A percentile compares a stretch with the other conserved stretches of the same genome.
phyloP scores from a whole-genome alignment of 1,284 basidiomycete genomes.

The Tremellales sp. region DNA sequence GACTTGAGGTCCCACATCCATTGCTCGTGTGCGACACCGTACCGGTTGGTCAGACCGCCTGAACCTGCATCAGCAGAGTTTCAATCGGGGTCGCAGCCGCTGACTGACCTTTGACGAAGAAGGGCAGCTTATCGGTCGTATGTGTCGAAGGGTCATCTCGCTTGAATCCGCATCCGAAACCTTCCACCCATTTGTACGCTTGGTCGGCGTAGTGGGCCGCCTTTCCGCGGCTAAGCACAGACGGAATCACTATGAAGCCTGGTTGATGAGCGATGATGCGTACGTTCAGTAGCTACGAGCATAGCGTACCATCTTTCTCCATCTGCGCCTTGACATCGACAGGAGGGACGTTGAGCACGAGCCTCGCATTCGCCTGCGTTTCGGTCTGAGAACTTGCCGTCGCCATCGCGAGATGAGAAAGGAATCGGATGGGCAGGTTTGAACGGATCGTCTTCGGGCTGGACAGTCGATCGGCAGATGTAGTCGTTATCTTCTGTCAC shows the following conservation, averaged over 20 bases:
- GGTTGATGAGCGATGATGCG: not conserved
- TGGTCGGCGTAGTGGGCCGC: not conserved
- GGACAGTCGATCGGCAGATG: no score
- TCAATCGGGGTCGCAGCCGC: slow-evolving; percentile 20
- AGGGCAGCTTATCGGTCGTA: slow-evolving; percentile 24
- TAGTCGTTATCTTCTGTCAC: no score
- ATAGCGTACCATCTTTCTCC: not conserved
- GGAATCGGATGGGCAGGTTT: no score
- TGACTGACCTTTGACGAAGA: slow-evolving; percentile 19
- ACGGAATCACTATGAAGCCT: not conserved
- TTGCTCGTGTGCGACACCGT: slow-evolving; percentile 21
- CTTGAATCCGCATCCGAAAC: slow-evolving; percentile 32
- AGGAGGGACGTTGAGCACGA: not conserved
- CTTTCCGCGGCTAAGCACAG: not conserved
- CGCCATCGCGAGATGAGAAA: no score
- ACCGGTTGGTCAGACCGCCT: slow-evolving; percentile 5
- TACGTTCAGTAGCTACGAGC: not conserved
- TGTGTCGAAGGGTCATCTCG: slow-evolving; percentile 28
- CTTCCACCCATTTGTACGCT: slow-evolving; percentile 35
- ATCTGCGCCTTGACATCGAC: not conserved
- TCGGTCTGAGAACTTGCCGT: not conserved
- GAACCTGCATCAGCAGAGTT: slow-evolving; percentile 2
- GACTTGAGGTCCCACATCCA: slow-evolving; percentile 1
- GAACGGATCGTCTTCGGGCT: no score
- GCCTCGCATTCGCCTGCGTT: not conserved